Evolutionary conservation across 257 asterid genomes (phyloP), one percentile per base, ranked within the genome.

Genomic region (Solanum clarkiae): DNA sequence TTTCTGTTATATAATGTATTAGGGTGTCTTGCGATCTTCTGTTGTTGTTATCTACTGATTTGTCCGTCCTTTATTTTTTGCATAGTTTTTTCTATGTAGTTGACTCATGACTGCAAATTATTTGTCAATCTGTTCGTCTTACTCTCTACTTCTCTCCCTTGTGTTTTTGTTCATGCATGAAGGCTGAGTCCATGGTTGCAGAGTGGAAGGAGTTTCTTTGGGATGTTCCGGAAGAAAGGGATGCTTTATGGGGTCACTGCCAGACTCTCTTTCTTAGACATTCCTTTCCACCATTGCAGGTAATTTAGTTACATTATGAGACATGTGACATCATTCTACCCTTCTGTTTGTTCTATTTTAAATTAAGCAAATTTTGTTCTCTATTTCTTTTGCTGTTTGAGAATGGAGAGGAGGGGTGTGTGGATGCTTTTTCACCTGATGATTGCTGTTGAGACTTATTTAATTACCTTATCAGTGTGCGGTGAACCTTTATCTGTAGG

Each of bases 181-280:
- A 97, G 99, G 99, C 98, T 87, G 98, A 95, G 90, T 95, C 98
- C 92, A 94, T 97, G 98, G 98, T 97, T 81, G 90, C 97, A 29
- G 99, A 97, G 86, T 97, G 98, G 97, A 97, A 94, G 91, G 98
- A 97, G 91, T 97, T 93, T 87, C 98, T 97, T 71, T 95, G 98
- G 99, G 98, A 97, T 90, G 97, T 97, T 87, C 96, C 96, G 71
- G 99, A 95, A 89, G 99, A 97, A 94, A 94, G 99, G 90, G 93
- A 84, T 89, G 97, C 98, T 91, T 89, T 97, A 82, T 97, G 98
- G 99, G 92, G 92, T 91, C 99, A 97, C 87, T 97, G 99, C 91
- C 99, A 95, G 90, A 92, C 97, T 63, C 98, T 97, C 75, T 97
- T 97, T 87, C 89, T 93, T 84, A 91, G 95, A 94, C 86, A 92